Evolutionary conservation across 306 rosid species (phyloP).

Genomic region (Luffa acutangula): DNA sequence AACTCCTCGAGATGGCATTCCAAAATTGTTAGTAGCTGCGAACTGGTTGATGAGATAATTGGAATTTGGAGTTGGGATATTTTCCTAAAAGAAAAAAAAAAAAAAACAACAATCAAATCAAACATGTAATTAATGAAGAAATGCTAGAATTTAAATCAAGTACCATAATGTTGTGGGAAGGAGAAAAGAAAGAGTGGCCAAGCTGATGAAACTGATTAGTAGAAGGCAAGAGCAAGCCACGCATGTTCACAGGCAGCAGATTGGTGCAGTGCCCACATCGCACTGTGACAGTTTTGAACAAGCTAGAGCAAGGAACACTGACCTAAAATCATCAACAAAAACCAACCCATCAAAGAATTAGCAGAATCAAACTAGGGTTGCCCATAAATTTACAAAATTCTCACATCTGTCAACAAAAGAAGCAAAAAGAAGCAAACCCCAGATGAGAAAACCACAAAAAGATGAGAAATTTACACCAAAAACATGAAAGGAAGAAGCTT

Average conservation of each 20-base stretch:
- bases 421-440: neutral
- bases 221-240: conserved; percentile 76
- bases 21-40: conserved; percentile 27
- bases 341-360: neutral
- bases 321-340: conserved; percentile 25
- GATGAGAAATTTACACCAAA: neutral
- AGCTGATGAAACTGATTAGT: conserved; percentile 69
- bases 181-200: conserved; percentile 71
- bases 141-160: too few species aligned
- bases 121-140: too few species aligned
- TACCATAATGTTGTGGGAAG: conserved; percentile 69
- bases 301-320: conserved; percentile 88
- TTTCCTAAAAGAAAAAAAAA: conserved; percentile 31
- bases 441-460: neutral
- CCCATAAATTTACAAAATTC: neutral
- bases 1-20: conserved; percentile 40
- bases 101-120: neutral
- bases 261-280: conserved; percentile 97
- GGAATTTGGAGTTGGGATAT: conserved; percentile 56
- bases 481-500: neutral
- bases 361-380: neutral
- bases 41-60: conserved; percentile 54
- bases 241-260: conserved; percentile 85
- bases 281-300: conserved; percentile 95
- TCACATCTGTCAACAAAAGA: neutral